phyloP scores from a whole-genome alignment of 2,329 filamentous ascomycete genomes.

The Moelleriella libera region DNA sequence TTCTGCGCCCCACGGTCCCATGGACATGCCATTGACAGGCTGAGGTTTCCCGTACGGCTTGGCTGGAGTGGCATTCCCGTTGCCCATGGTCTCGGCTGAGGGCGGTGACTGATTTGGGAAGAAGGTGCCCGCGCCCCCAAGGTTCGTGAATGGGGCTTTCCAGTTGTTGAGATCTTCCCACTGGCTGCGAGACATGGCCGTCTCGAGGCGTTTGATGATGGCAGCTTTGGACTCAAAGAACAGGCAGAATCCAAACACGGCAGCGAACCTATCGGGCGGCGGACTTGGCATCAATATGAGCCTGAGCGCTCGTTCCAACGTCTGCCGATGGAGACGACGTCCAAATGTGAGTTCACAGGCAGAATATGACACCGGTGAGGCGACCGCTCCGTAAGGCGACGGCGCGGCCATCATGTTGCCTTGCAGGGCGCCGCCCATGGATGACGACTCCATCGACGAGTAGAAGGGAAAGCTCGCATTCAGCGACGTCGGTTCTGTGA shows the following conservation, averaged over 20 bases:
- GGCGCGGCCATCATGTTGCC: slow-evolving; percentile 7
- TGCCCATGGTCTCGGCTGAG: not conserved
- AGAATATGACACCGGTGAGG: slow-evolving; percentile 39
- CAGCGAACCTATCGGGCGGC: slow-evolving; percentile 31
- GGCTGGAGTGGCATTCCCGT: too few species aligned
- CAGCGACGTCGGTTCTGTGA: slow-evolving; percentile 34
- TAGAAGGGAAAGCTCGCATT: slow-evolving; percentile 39
- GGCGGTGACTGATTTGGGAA: slow-evolving; percentile 22
- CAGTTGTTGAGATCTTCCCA: slow-evolving; percentile 40
- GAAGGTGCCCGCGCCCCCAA: slow-evolving; percentile 57
- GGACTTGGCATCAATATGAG: slow-evolving; percentile 38
- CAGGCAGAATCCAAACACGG: slow-evolving; percentile 56
- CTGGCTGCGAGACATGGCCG: slow-evolving; percentile 15
- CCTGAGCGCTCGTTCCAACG: slow-evolving; percentile 46
- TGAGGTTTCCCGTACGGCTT: not conserved
- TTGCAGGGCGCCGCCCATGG: slow-evolving; percentile 4
- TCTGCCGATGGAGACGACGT: slow-evolving; percentile 52
- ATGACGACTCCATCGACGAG: slow-evolving; percentile 9
- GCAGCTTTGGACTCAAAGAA: slow-evolving; percentile 38
- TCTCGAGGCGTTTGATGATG: slow-evolving; percentile 27
- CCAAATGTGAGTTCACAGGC: slow-evolving; percentile 55
- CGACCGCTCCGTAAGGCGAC: slow-evolving; percentile 20
- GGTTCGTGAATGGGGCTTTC: slow-evolving; percentile 45
- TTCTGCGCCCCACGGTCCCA: slow-evolving; percentile 32
- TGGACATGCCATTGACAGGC: slow-evolving; percentile 13